Evolutionary conservation across 1,139 yeast species (phyloP), one percentile per base, ranked within the genome.

Genomic region (Groenewaldozyma auringiensis): DNA sequence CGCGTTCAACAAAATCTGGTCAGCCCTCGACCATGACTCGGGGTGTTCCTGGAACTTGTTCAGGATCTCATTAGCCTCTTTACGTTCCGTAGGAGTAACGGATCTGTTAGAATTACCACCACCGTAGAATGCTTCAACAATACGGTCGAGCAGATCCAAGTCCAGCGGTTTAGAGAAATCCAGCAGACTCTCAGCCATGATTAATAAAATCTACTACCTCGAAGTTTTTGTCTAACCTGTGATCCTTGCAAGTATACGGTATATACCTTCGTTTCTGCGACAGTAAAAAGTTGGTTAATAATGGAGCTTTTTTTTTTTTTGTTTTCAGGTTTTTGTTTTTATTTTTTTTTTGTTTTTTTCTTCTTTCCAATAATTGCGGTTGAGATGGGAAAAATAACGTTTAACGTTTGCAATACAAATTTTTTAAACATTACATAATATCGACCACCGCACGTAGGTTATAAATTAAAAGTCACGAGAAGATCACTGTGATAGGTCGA

Each of bases 1-100:
- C 4, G 95, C 81, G 54, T 72, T 75, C 55, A 92, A 92, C 56
- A 92, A 73, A 50, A 92, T 89, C 63, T 83, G 81, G 60, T 92
- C 97, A 27, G 95, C 94, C 50, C 84, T 78, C 56, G 85, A 87
- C 99, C 99, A 92, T 29, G 96, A 83, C 56, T 92, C 96, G 2
- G 94, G 94, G 64, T 88, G 83, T 53, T 88, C 95, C 66, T 94
- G 96, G 64, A 92, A 89, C 67, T 81, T 82, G 41, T 92, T 88
- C 61, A 92, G 75, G 3, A 88, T 74, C 41, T 74, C 72, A 66
- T 87, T 96, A 11, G 99, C 98, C 53, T 76, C 74, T 56, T 81
- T 82, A 58, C 89, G 94, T 55, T 65, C 43, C 9, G 20, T 3
- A 22, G 16, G 42, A 16, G 18, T 27, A 6, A 16, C 22, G 17